Base-by-base conservation (phyloP, 129 eudicot species). In the Pittosporum tobira region DNA sequence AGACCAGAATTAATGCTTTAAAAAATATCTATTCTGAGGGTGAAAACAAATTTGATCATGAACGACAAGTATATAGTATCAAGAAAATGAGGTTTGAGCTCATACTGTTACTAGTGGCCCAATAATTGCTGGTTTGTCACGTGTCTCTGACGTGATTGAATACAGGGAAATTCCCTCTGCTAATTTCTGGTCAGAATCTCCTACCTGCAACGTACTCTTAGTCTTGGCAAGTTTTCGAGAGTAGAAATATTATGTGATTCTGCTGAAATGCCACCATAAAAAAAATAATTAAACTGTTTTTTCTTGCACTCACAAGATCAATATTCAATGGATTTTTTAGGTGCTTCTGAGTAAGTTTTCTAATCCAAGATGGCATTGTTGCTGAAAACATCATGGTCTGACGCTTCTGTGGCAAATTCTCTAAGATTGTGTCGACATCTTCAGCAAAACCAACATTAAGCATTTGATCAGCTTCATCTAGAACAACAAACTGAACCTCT, bases 381-480 rank as follows among this genome's bases (percentile, higher is more conserved):
- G 97, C 97, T n/a, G 97, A 89, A 64, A 89, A 89, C 97, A 89
- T 89, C 93, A 89, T 72, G 54, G 80, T 89, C 78, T 85, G 97
- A 34, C 85, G 88, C 30, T 85, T 72, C 59, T 66, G 66, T 24
- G 81, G 84, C 51, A 85, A 62, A 37, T 82, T 62, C 26, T 87
- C 78, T 59, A 89, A 65, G 42, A 89, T 89, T 13, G 75, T 80
- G 59, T 89, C 97, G 68, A 89, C 97, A 58, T 77, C 88, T 0
- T 89, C 97, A 19, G 85, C 95, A 51, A 89, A 89, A 22, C 97
- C 97, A 37, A 89, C 93, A 68, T 82, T 82, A 63, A 89, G 94
- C 97, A 89, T 89, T 58, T 89, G 95, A 82, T 89, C 97, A 38
- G 97, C 97, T 75, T 89, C 97, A 70, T 91, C 98, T 6, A 91